Conservation (phyloP, 306 rosid genomes). For the Aeschynomene evenia region DNA sequence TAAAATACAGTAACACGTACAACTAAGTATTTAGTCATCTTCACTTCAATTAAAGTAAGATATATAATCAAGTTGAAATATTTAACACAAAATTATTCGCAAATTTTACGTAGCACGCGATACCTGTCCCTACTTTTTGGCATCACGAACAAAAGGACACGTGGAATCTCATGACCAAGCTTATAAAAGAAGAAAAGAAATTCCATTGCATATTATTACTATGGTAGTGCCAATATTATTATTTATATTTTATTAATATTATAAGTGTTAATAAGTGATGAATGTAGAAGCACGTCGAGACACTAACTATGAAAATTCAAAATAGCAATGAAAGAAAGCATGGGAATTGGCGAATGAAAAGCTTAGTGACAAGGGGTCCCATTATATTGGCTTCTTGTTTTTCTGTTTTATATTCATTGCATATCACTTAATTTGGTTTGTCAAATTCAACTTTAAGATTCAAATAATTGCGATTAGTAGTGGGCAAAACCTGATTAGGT, state of each 20-base stretch:
- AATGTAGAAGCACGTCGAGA: slow-evolving; percentile 11
- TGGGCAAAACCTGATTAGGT: background rate
- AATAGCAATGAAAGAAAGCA: background rate
- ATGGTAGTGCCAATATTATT: background rate
- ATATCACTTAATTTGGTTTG: background rate
- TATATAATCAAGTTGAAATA: background rate
- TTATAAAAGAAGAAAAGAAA: background rate
- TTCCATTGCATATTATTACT: background rate
- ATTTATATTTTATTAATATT: no score
- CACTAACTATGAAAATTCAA: slow-evolving; percentile 20
- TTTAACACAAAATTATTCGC: no score
- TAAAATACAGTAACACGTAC: no score
- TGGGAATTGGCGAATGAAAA: background rate
- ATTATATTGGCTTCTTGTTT: slow-evolving; percentile 12
- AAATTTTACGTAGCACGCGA: background rate
- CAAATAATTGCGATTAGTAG: slow-evolving; percentile 5
- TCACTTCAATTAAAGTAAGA: background rate
- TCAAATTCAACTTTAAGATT: background rate
- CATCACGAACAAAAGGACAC: background rate
- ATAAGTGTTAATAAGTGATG: background rate
- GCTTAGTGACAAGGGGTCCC: slow-evolving; percentile 20
- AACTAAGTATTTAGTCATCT: background rate
- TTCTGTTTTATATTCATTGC: background rate
- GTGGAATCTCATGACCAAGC: background rate
- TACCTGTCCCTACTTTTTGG: background rate